phyloP scores from a whole-genome alignment of 2,329 filamentous ascomycete species.

The Diplodia scrobiculata region DNA sequence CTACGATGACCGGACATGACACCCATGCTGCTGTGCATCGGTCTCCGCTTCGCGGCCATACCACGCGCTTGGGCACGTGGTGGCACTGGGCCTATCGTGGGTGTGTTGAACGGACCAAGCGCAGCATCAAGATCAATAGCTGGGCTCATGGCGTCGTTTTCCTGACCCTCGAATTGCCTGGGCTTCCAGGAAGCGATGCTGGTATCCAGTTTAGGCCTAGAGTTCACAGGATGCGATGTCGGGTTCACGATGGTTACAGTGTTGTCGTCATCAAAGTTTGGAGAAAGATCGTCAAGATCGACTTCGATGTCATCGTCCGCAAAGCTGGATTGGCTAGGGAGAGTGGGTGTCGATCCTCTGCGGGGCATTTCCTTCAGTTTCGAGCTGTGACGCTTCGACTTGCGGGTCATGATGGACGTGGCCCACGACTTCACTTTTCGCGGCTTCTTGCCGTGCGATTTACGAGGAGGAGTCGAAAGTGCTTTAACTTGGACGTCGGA shows the following conservation, averaged over 20 bases:
- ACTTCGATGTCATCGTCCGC: slow-evolving; percentile 39
- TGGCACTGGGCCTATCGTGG: slow-evolving; percentile 66
- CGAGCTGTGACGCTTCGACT: slow-evolving; percentile 57
- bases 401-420: slow-evolving; percentile 66
- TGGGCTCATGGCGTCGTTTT: slow-evolving; percentile 67
- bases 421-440: slow-evolving; percentile 78
- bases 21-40: slow-evolving; percentile 75
- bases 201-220: slow-evolving; percentile 39
- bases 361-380: slow-evolving; percentile 46
- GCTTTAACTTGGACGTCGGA: background rate
- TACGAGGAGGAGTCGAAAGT: slow-evolving; percentile 19
- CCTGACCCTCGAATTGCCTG: slow-evolving; percentile 42
- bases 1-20: slow-evolving; percentile 76
- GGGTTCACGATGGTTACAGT: slow-evolving; percentile 48
- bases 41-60: slow-evolving; percentile 57
- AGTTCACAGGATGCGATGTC: slow-evolving; percentile 33
- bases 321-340: slow-evolving; percentile 23
- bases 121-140: slow-evolving; percentile 95
- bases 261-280: slow-evolving; percentile 48
- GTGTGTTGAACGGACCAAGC: slow-evolving; percentile 87
- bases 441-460: slow-evolving; percentile 36
- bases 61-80: slow-evolving; percentile 54
- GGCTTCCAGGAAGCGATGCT: slow-evolving; percentile 45
- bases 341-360: slow-evolving; percentile 37
- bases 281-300: slow-evolving; percentile 43